Percentiles rank a stretch among this genome's conserved stretches.
phyloP scores from a whole-genome alignment of 31 red algal genomes.

The Pterothamnion heteromorphum region DNA sequence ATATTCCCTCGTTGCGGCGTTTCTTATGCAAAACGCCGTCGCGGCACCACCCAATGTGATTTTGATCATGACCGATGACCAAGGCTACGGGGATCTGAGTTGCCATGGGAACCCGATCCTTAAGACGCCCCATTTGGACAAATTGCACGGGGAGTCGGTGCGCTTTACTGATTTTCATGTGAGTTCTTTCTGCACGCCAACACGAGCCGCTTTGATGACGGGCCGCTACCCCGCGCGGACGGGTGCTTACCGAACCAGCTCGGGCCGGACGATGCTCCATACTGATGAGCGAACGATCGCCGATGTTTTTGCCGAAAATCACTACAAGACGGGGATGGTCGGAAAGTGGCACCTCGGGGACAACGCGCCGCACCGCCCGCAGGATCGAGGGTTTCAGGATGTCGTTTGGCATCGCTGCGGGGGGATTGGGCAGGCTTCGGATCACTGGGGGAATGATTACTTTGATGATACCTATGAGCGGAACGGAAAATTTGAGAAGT shows the following conservation, averaged over 20 bases:
- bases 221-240: background rate
- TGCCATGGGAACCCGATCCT: background rate
- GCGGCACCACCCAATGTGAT: background rate
- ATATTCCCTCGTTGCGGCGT: too few species aligned
- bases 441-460: background rate
- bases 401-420: background rate
- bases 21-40: too few species aligned
- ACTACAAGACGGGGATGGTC: background rate
- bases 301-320: background rate
- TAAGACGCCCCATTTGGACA: background rate
- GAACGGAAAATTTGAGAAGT: background rate
- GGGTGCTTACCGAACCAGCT: background rate
- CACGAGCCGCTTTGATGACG: background rate
- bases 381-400: background rate
- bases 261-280: background rate
- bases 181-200: background rate
- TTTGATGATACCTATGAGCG: background rate
- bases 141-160: background rate
- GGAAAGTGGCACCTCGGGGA: conserved; percentile 24
- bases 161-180: background rate
- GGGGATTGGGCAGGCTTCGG: background rate
- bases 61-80: background rate
- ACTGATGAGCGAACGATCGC: background rate
- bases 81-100: background rate
- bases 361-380: background rate